phyloP scores from a whole-genome alignment of 305 asterid genomes.

The Ruellia speciosa region DNA sequence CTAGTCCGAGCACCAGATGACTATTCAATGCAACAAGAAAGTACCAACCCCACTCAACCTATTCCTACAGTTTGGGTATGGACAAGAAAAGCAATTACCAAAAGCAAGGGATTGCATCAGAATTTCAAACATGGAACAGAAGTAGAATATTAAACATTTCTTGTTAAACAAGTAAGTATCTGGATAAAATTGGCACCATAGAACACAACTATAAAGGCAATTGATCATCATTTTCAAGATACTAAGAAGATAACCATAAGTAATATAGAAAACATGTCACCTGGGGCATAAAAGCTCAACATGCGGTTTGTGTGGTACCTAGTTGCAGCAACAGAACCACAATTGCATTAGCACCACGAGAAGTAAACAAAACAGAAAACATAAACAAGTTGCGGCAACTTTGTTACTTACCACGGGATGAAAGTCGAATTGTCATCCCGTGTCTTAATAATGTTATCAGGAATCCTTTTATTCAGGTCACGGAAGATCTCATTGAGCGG shows the following conservation, averaged over 20 bases:
- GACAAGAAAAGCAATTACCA: neutral
- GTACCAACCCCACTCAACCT: neutral
- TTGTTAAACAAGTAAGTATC: neutral
- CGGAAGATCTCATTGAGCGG: slow-evolving; percentile 88
- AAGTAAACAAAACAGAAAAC: neutral
- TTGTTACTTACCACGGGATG: slow-evolving; percentile 57
- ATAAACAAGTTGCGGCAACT: neutral
- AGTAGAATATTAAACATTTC: neutral
- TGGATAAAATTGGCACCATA: neutral
- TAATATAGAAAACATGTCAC: slow-evolving; percentile 30
- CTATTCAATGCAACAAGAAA: neutral
- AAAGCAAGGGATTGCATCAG: neutral
- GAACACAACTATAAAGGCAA: neutral
- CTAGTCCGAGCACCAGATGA: neutral
- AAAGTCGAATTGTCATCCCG: slow-evolving; percentile 46
- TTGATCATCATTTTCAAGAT: neutral
- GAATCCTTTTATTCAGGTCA: slow-evolving; percentile 83
- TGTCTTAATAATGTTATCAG: slow-evolving; percentile 71
- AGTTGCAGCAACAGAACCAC: slow-evolving; percentile 20
- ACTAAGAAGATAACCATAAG: slow-evolving; percentile 7
- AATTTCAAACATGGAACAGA: neutral
- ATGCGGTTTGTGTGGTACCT: slow-evolving; percentile 96
- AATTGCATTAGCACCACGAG: slow-evolving; percentile 19
- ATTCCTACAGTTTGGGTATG: neutral
- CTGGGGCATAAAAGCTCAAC: slow-evolving; percentile 98